Conservation (phyloP, 2,329 filamentous ascomycete species). For the Colletotrichum spaethianum region DNA sequence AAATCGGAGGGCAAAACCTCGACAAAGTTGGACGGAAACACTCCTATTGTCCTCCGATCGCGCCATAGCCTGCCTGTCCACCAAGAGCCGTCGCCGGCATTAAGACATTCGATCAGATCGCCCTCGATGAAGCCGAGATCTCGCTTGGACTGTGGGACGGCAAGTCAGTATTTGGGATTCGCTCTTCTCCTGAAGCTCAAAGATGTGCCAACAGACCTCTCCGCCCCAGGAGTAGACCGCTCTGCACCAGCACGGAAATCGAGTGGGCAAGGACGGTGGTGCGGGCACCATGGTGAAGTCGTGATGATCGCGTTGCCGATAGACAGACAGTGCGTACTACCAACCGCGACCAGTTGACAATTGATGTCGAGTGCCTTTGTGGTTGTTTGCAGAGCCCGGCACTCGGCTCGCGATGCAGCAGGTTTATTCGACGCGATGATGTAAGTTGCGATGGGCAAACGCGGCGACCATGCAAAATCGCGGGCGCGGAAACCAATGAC, state of each 20-base stretch:
- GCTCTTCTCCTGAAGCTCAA: not conserved
- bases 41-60: slow-evolving; percentile 90
- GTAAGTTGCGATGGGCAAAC: slow-evolving; percentile 26
- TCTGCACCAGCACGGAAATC: slow-evolving; percentile 92
- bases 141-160: slow-evolving; percentile 77
- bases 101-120: slow-evolving; percentile 97
- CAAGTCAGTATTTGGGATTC: slow-evolving; percentile 43
- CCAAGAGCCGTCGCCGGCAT: slow-evolving; percentile 97
- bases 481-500: slow-evolving; percentile 11
- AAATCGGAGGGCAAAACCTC: slow-evolving; percentile 89
- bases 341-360: slow-evolving; percentile 4
- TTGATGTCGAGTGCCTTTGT: slow-evolving; percentile 1
- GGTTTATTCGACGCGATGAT: slow-evolving; percentile 22
- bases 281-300: slow-evolving; percentile 64
- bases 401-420: slow-evolving; percentile 33
- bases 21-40: slow-evolving; percentile 98
- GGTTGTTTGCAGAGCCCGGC: slow-evolving; percentile 24
- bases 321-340: not conserved
- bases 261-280: slow-evolving; percentile 76
- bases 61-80: slow-evolving; percentile 95
- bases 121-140: slow-evolving; percentile 98
- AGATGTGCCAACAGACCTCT: slow-evolving; percentile 69
- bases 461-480: slow-evolving; percentile 19
- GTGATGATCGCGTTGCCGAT: not conserved
- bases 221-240: slow-evolving; percentile 95